Evolutionary conservation across 257 asterid species (phyloP), one percentile per base, ranked within the genome.

Genomic region (Ophiorrhiza pumila): DNA sequence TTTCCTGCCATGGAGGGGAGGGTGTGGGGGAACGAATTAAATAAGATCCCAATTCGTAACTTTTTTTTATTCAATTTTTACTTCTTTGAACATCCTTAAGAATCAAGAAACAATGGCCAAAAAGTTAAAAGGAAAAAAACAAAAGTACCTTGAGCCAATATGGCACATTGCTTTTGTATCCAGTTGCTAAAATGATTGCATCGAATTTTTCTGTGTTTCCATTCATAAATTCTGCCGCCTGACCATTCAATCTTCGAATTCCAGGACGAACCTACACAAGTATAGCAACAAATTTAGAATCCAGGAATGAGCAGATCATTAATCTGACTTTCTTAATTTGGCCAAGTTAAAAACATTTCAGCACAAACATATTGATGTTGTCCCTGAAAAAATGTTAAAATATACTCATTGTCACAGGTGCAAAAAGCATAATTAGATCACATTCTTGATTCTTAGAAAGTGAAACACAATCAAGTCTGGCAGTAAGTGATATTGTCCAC

Each of bases 1-100:
- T 83, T 79, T 88, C 96, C 98, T 90, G 80, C 10, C 50, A 63
- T 53, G 45, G 63, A 46, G 46, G 50, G 13, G 3, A 42, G 11
- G 23, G n/a, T 46, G 2, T 8, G 14, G 15, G 15, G 4, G 0
- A 47, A 4, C 57, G 41, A 25, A 27, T 66, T 42, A 65, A 41
- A n/a, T 64, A 64, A 41, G 18, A 27, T 2, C 7, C 34, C 47
- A 17, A 23, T 18, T 62, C 57, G 4, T 4, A 39, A 22, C 49
- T 32, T 50, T 22, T 4, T 25, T 4, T 18, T 50, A 11, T 4
- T 17, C 1, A 2, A 27, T 2, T 53, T 14, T 37, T 23, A 14
- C 2, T 7, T n/a, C 42, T 23, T 23, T 39, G 66, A 35, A 32
- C 52, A 1, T 62, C 18, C 50, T 61, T 60, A 73, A 20, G 74